These are phyloP conservation scores for Maudiozyma barnettii DNA, from an alignment of 805 yeast species.

Conservation along the genomic window DNA sequence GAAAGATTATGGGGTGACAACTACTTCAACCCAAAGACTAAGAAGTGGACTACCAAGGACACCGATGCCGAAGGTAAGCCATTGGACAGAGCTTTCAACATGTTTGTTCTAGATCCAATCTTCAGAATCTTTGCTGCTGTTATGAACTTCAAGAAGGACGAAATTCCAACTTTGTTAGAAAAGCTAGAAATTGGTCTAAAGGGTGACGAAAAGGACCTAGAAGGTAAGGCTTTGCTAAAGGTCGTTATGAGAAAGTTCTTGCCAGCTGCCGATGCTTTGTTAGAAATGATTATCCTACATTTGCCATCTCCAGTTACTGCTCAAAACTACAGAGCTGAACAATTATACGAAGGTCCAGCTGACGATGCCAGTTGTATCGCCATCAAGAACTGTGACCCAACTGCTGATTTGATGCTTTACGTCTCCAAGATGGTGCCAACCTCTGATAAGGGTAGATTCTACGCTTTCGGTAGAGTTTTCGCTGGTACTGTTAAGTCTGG, in stretches of 20 bases:
- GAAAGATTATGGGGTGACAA: slow-evolving; percentile 99
- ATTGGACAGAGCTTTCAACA: slow-evolving; percentile 98
- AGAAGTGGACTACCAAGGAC: slow-evolving; percentile 96
- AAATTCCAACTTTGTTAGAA: slow-evolving; percentile 82
- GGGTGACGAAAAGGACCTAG: slow-evolving; percentile 95
- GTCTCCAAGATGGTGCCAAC: slow-evolving; percentile 99
- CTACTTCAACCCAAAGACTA: slow-evolving; percentile 99
- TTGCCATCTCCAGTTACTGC: slow-evolving; percentile 99
- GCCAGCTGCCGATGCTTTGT: slow-evolving; percentile 99
- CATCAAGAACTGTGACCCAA: slow-evolving; percentile 97
- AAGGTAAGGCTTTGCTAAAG: slow-evolving; percentile 97
- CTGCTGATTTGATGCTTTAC: slow-evolving; percentile 96
- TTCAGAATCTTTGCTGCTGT: slow-evolving; percentile 93
- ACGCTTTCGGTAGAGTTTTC: slow-evolving; percentile 99
- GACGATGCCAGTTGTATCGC: slow-evolving; percentile 86
- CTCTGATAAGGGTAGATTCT: slow-evolving; percentile 99
- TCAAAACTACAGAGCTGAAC: slow-evolving; percentile 97
- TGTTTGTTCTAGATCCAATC: slow-evolving; percentile 97
- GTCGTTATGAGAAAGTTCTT: slow-evolving; percentile 98
- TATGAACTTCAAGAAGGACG: slow-evolving; percentile 99
- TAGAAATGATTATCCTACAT: slow-evolving; percentile 97
- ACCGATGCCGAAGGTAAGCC: slow-evolving; percentile 92
- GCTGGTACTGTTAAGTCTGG: slow-evolving; percentile 99
- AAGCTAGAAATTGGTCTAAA: slow-evolving; percentile 90
- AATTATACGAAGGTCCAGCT: slow-evolving; percentile 97